Evolutionary conservation across 148 eudicot species (phyloP), one percentile per base, ranked within the genome.

Genomic region (Selenicereus undatus): DNA sequence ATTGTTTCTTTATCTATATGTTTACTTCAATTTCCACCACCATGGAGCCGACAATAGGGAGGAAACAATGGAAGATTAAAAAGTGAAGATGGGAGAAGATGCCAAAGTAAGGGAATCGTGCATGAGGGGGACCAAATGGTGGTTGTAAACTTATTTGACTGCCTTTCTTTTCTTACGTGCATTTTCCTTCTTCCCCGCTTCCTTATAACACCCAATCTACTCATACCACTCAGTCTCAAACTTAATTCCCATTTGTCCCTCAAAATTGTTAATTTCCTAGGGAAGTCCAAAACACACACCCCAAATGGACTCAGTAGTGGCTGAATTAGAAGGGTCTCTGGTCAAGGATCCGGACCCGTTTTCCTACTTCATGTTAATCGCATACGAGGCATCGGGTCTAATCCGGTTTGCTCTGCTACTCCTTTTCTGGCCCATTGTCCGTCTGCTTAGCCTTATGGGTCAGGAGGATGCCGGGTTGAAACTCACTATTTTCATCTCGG

Each of bases 371-470:
- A 86, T 89, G 78, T 82, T 89, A 13, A 79, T 88, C 0, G 91
- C 91, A 50, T 89, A 88, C 73, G 97, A 92, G 62, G 90, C 88
- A 0, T 90, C 93, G 29, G 97, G 97, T 16, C 35, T 91, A 16
- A 76, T 89, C 13, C 86, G 93, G 39, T 91, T 92, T 29, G 43
- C 84, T 36, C 64, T 90, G 48, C 83, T 92, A 71, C 83, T 92
- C 36, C 50, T 92, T 20, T 79, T 87, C 12, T 82, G 92, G 83
- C 97, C 93, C 12, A 18, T 91, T 1, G 85, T 87, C 1, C 87
- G 87, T 3, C 51, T 89, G 9, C 78, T 92, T 35, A 83, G 89
- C 69, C 78, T 82, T 39, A 50, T 86, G 39, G 86, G 91, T 1
- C 81, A 89, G 52, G 88, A 86, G 50, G 87, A 90, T 0, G 84